Base-by-base conservation (phyloP, 1,284 basidiomycete genomes). In the Microbotryomycetes sp. region DNA sequence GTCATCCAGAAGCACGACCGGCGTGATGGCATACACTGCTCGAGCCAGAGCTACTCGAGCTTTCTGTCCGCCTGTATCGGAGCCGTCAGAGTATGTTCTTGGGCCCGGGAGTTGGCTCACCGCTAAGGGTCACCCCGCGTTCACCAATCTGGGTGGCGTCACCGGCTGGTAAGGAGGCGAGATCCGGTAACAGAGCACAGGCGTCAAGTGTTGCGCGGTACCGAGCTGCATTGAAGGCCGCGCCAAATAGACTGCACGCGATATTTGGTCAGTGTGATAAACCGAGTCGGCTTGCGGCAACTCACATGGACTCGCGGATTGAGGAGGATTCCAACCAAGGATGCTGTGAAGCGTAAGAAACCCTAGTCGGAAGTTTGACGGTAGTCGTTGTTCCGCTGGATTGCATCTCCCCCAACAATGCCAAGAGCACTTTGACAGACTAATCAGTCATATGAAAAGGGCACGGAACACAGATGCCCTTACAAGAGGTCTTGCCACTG, bases 21-120 rank as follows among this genome's bases (percentile, higher is more conserved):
- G 51, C 5, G 92, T 91, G n/a, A 89, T 81, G 58, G 91, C 93
- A 76, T 97, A 98, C 30, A 97, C 83, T 1, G 94, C 93, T 60
- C 94, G 85, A 28, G 93, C 93, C 11, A 94, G 80, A 0, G 90
- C 86, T 48, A 90, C 88, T 2, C 72, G 63, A 4, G 70, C 72
- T 47, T 69, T 70, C n/a, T 73, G 72, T 0, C 72, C 72, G 3
- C 72, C 71, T 50, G 60, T 35, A n/a, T n/a, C n/a, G n/a, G n/a
- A n/a, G n/a, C n/a, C n/a, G n/a, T n/a, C n/a, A n/a, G n/a, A n/a
- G n/a, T n/a, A n/a, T n/a, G n/a, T n/a, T n/a, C n/a, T n/a, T n/a
- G n/a, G n/a, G n/a, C n/a, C n/a, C n/a, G n/a, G n/a, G 18, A 48
- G 41, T 5, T 9, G 29, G 54, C 56, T 53, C 1, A 63, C 92